phyloP scores from a whole-genome alignment of 768 basidiomycete species.

The Macrocybe gigantea region DNA sequence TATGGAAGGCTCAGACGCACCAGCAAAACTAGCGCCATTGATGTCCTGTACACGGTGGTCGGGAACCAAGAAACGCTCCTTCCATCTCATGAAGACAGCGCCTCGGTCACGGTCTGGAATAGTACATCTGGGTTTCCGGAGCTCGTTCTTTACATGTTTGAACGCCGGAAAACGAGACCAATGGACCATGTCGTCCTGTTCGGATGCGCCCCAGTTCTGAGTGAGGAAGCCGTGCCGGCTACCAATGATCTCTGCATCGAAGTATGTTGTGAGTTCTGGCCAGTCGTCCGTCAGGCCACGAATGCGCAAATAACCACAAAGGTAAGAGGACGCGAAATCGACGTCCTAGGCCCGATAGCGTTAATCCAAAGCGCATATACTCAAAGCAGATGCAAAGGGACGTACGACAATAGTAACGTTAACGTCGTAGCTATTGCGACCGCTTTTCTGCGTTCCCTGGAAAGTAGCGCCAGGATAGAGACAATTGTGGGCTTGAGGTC shows the following conservation, averaged over 20 bases:
- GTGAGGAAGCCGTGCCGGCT: slow-evolving; percentile 88
- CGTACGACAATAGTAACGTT: slow-evolving; percentile 87
- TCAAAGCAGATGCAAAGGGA: slow-evolving; percentile 15
- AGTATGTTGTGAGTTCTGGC: slow-evolving; percentile 94
- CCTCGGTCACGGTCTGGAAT: slow-evolving; percentile 73
- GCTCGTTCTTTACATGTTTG: slow-evolving; percentile 72
- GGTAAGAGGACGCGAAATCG: slow-evolving; percentile 76
- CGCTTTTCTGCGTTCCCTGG: slow-evolving; percentile 89
- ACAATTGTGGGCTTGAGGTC: slow-evolving; percentile 68
- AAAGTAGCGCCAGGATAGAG: slow-evolving; percentile 87
- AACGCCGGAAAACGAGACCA: slow-evolving; percentile 94
- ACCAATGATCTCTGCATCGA: slow-evolving; percentile 95
- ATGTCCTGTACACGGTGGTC: slow-evolving; percentile 92
- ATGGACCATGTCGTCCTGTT: slow-evolving; percentile 89
- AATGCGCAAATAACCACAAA: slow-evolving; percentile 92
- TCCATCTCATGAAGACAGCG: slow-evolving; percentile 94
- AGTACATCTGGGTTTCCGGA: slow-evolving; percentile 72
- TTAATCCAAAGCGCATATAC: neutral
- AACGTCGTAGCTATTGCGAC: slow-evolving; percentile 91
- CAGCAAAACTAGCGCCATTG: slow-evolving; percentile 92
- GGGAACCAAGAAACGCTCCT: slow-evolving; percentile 94
- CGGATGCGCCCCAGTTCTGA: slow-evolving; percentile 83
- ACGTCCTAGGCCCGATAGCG: slow-evolving; percentile 56
- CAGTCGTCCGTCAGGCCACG: slow-evolving; percentile 90
- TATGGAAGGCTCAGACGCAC: slow-evolving; percentile 35